phyloP scores from a whole-genome alignment of 2,329 filamentous ascomycete genomes.

The Colletotrichum brevisporum region DNA sequence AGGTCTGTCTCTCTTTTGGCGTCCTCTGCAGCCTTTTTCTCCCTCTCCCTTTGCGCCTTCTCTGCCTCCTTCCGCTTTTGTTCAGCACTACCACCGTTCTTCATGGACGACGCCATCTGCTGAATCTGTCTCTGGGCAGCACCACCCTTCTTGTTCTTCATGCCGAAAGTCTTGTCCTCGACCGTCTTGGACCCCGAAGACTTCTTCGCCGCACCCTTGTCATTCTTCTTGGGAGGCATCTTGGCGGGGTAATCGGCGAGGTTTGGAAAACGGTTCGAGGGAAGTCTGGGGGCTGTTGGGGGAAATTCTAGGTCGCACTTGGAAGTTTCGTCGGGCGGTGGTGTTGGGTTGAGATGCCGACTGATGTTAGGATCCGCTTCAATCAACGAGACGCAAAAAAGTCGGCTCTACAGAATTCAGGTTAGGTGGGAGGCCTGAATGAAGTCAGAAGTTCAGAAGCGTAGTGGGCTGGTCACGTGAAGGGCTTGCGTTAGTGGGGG shows the following conservation, averaged over 20 bases:
- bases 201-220: slow-evolving; percentile 68
- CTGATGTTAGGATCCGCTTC: slow-evolving; percentile 23
- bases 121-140: slow-evolving; percentile 92
- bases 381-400: slow-evolving; percentile 36
- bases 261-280: slow-evolving; percentile 18
- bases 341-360: slow-evolving; percentile 20
- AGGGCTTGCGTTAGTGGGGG: slow-evolving; percentile 39
- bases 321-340: not conserved
- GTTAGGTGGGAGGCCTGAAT: slow-evolving; percentile 35
- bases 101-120: slow-evolving; percentile 81
- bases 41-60: slow-evolving; percentile 79
- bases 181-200: slow-evolving; percentile 73
- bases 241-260: slow-evolving; percentile 53
- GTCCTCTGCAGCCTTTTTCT: slow-evolving; percentile 91
- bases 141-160: slow-evolving; percentile 99
- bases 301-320: slow-evolving; percentile 10
- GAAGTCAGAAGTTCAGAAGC: slow-evolving; percentile 39
- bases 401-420: slow-evolving; percentile 20
- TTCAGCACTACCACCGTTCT: slow-evolving; percentile 83
- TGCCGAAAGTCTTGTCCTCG: slow-evolving; percentile 98
- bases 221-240: slow-evolving; percentile 80
- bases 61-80: slow-evolving; percentile 85
- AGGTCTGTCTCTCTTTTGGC: slow-evolving; percentile 85
- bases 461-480: slow-evolving; percentile 40
- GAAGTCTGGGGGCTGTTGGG: slow-evolving; percentile 14